Percentiles rank a stretch among this genome's conserved stretches.
Evolutionary conservation across 108 stramenopile species (phyloP).

Genomic region (Chaetoceros muelleri): DNA sequence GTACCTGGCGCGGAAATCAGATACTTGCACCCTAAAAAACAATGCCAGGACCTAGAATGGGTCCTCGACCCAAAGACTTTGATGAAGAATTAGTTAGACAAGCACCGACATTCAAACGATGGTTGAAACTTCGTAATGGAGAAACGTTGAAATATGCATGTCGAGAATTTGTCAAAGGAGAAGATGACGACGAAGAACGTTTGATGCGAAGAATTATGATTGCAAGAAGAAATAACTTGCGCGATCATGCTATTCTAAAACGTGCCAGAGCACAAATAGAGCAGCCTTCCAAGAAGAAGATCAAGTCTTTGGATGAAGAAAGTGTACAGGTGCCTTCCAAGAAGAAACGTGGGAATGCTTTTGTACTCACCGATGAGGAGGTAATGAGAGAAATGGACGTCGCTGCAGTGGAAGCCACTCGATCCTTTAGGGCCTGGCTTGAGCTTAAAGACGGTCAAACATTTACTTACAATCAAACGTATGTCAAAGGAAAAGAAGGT

Average conservation of each 20-base stretch:
- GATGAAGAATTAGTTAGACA: slow-evolving; percentile 64
- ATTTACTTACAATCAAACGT: slow-evolving; percentile 81
- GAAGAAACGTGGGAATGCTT: slow-evolving; percentile 9
- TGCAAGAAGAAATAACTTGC: slow-evolving; percentile 75
- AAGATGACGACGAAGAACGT: slow-evolving; percentile 76
- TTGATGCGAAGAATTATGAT: slow-evolving; percentile 89
- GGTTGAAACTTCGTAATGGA: slow-evolving; percentile 39
- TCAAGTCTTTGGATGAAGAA: slow-evolving; percentile 8
- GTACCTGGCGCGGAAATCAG: too few relatives aligned
- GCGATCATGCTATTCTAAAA: slow-evolving; percentile 66
- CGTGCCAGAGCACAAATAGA: slow-evolving; percentile 25
- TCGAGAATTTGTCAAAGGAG: slow-evolving; percentile 71
- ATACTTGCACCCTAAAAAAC: too few relatives aligned
- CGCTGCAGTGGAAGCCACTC: slow-evolving; percentile 66
- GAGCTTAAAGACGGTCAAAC: slow-evolving; percentile 37
- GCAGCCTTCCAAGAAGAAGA: not conserved
- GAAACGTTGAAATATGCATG: slow-evolving; percentile 63
- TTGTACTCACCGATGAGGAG: slow-evolving; percentile 30
- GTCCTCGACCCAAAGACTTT: slow-evolving; percentile 71
- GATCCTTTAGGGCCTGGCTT: slow-evolving; percentile 65
- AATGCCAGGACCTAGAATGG: slow-evolving; percentile 82
- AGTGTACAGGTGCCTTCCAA: not conserved
- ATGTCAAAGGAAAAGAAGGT: slow-evolving; percentile 60
- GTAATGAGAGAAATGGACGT: slow-evolving; percentile 59
- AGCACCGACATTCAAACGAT: slow-evolving; percentile 63